A percentile compares a stretch with the other conserved stretches of the same genome.
Evolutionary conservation across 83 land plant species (phyloP).

Genomic region (Thuja plicata): DNA sequence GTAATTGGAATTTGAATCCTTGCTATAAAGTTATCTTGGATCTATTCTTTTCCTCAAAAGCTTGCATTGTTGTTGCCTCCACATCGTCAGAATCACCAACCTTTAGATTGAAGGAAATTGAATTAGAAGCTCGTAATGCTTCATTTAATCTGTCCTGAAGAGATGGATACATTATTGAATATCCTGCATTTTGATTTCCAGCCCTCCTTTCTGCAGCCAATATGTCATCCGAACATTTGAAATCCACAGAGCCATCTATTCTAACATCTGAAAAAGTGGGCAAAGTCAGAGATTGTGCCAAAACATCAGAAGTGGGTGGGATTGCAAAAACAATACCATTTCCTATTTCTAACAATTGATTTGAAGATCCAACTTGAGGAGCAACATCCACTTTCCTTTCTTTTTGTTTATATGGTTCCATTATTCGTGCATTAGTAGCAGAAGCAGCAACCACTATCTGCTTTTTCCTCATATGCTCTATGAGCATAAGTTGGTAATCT

Average conservation of each 20-base stretch:
- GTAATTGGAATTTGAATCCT: conserved; percentile 85
- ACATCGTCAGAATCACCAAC: background rate
- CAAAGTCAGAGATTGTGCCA: background rate
- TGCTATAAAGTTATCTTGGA: conserved; percentile 81
- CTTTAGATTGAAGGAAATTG: background rate
- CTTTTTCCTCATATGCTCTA: no score
- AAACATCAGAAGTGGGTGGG: background rate
- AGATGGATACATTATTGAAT: background rate
- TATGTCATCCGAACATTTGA: background rate
- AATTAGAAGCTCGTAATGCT: background rate
- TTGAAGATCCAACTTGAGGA: background rate
- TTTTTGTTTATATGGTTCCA: background rate
- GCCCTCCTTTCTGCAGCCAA: background rate
- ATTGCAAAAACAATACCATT: background rate
- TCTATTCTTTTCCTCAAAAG: conserved; percentile 64
- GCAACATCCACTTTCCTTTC: no score
- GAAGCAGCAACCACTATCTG: no score
- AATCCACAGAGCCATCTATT: background rate
- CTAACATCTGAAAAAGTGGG: background rate
- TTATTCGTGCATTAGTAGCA: no score
- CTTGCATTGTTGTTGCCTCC: background rate
- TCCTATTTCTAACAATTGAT: background rate
- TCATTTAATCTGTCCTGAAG: background rate
- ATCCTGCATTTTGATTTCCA: background rate
- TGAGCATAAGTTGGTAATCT: no score